A percentile compares a stretch with the other conserved stretches of the same genome.
These are phyloP conservation scores for Hypoxylon sp. DNA, from an alignment of 2,329 filamentous ascomycete genomes.

Conservation along the genomic window DNA sequence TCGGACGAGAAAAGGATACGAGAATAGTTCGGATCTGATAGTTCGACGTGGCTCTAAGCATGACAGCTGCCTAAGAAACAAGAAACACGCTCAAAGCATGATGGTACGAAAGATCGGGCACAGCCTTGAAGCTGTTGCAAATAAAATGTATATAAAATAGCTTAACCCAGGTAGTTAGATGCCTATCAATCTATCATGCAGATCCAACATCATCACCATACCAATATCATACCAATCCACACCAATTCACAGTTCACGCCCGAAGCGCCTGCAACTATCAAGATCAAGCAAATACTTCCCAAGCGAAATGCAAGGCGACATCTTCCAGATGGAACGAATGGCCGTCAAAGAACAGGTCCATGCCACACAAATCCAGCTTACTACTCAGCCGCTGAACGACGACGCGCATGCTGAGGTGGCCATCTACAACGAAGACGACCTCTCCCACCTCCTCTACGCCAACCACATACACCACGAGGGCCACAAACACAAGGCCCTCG, in stretches of 20 bases:
- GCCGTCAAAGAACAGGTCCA: conserved; percentile 26
- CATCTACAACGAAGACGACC: conserved; percentile 51
- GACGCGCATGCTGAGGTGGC: conserved; percentile 34
- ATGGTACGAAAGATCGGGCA: conserved; percentile 7
- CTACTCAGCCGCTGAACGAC: conserved; percentile 15
- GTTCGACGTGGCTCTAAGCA: conserved; percentile 38
- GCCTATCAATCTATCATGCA: conserved; percentile 15
- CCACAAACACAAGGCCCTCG: conserved; percentile 41
- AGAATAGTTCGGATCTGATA: conserved; percentile 40
- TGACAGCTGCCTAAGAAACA: conserved; percentile 10
- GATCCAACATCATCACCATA: conserved; percentile 14
- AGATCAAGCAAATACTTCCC: conserved; percentile 20
- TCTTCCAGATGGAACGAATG: conserved; percentile 46
- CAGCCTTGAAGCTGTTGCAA: conserved; percentile 22
- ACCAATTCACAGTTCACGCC: conserved; percentile 20
- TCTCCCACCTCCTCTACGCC: conserved; percentile 48
- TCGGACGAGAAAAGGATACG: conserved; percentile 39
- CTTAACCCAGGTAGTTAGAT: conserved; percentile 5
- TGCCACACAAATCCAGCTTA: conserved; percentile 25
- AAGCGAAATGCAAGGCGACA: conserved; percentile 48
- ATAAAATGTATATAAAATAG: conserved; percentile 22
- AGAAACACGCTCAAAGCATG: conserved; percentile 12
- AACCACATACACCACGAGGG: conserved; percentile 42
- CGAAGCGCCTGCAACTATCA: conserved; percentile 9
- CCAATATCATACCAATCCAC: conserved; percentile 8